Base-by-base conservation (phyloP, 208 protist species). In the Leishmania aethiopica region DNA sequence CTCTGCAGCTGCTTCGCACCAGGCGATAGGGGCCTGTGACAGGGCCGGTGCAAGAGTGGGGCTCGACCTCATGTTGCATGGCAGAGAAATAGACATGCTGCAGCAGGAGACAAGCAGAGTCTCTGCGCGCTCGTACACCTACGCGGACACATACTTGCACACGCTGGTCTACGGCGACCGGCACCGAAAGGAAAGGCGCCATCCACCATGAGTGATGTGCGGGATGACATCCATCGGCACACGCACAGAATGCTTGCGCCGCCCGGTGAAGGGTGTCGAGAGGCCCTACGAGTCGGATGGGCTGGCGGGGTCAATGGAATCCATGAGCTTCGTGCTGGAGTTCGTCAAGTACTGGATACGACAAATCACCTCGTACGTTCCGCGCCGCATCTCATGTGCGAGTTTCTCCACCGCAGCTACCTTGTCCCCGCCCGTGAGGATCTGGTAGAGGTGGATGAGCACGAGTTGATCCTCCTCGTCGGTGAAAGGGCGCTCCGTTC, bases 331-430 rank as follows among this genome's bases (percentile, higher is more conserved):
- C 10, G 88, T 89, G 79, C 89, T 93, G 13, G 84, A 72, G 77
- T 91, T 89, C 22, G 92, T 94, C 64, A 96, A 74, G 60, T 85
- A 83, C 81, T 93, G 91, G 76, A 95, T 92, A n/a, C 91, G 91
- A 59, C 86, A 91, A 42, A 95, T 94, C 3, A 95, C 86, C 77
- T 95, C 90, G 84, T 91, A 93, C 8, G 89, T 85, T 53, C 88
- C 90, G 11, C 93, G 91, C 3, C 88, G 78, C 87, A 93, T 86
- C 70, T 95, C 82, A 47, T 94, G 83, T 28, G 91, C 89, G 10
- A 95, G 84, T 55, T 89, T 82, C 77, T 95, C 90, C 49, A 96
- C 90, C 15, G 85, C 87, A 53, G 88, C 89, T 8, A 96, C 82
- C 86, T 93, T 93, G 73, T 95, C 91, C 0, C 84, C 81, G 22